These are phyloP conservation scores for Penicillium sp. DNA, from an alignment of 2,329 filamentous ascomycete species.

Conservation along the genomic window DNA sequence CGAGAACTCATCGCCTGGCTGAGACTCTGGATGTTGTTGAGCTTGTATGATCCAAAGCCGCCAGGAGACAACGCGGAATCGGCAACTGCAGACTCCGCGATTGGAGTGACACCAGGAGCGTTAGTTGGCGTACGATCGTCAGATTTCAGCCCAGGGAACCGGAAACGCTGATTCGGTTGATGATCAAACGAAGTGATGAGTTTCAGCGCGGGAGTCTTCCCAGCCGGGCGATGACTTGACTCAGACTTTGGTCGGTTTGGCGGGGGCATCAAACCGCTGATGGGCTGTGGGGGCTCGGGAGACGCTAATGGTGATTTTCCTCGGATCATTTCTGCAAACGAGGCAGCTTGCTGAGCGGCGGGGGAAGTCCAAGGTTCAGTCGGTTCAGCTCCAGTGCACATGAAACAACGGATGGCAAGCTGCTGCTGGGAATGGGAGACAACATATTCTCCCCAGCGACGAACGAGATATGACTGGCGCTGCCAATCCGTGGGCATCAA, in stretches of 20 bases:
- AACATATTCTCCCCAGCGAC: conserved; percentile 93
- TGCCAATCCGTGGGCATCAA: conserved; percentile 87
- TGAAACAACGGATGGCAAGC: conserved; percentile 88
- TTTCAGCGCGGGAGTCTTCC: conserved; percentile 82
- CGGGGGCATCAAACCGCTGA: conserved; percentile 24
- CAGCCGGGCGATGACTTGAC: conserved; percentile 61
- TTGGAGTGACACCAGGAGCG: conserved; percentile 77
- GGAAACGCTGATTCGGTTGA: conserved; percentile 55
- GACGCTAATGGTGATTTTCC: conserved; percentile 46
- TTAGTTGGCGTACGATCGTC: conserved; percentile 73
- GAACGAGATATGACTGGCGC: conserved; percentile 80
- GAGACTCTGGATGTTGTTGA: conserved; percentile 64
- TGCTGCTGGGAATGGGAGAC: conserved; percentile 85
- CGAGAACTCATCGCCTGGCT: conserved; percentile 70
- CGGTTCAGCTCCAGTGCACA: conserved; percentile 83
- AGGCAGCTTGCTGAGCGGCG: conserved; percentile 65
- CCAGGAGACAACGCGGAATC: conserved; percentile 67
- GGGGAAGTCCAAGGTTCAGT: conserved; percentile 88
- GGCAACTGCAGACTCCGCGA: conserved; percentile 71
- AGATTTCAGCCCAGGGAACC: conserved; percentile 60
- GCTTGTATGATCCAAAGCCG: conserved; percentile 60
- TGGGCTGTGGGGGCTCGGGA: conserved; percentile 59
- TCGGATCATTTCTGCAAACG: conserved; percentile 39
- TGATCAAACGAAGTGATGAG: conserved; percentile 83
- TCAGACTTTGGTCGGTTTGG: conserved; percentile 45